Conservation (phyloP, 768 basidiomycete species). For the Punctularia strigosozonata region DNA sequence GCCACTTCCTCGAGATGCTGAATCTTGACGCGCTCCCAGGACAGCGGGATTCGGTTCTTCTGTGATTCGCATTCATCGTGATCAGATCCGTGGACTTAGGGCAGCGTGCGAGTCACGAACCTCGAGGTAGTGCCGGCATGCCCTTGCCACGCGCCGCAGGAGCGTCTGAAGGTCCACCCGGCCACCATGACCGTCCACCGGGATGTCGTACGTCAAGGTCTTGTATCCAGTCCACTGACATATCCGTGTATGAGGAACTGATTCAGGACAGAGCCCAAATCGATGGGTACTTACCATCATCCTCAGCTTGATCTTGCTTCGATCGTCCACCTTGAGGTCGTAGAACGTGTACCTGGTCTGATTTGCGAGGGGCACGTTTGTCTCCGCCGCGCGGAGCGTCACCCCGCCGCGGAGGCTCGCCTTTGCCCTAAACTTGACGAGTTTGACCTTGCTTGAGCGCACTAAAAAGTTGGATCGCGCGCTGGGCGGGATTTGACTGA, state of each 20-base stretch:
- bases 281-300: slow-evolving; percentile 37
- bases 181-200: slow-evolving; percentile 54
- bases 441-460: too few relatives aligned
- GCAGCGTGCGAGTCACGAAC: slow-evolving; percentile 17
- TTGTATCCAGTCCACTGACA: slow-evolving; percentile 59
- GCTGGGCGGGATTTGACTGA: too few relatives aligned
- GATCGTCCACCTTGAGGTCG: slow-evolving; percentile 52
- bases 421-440: slow-evolving; percentile 68
- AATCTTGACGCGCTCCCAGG: slow-evolving; percentile 56
- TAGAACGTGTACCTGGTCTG: slow-evolving; percentile 51
- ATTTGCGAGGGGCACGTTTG: slow-evolving; percentile 45
- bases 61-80: slow-evolving; percentile 16
- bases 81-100: not conserved
- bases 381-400: slow-evolving; percentile 57
- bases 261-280: slow-evolving; percentile 3
- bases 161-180: slow-evolving; percentile 56
- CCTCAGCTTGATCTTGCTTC: slow-evolving; percentile 48
- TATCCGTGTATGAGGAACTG: not conserved
- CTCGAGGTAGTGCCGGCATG: slow-evolving; percentile 68
- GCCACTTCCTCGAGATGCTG: slow-evolving; percentile 62
- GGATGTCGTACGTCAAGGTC: slow-evolving; percentile 65
- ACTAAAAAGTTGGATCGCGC: too few relatives aligned
- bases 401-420: slow-evolving; percentile 54
- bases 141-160: slow-evolving; percentile 55
- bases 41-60: slow-evolving; percentile 60